These are phyloP conservation scores for Lactarius psammicola DNA, from an alignment of 768 basidiomycete genomes.

Conservation along the genomic window DNA sequence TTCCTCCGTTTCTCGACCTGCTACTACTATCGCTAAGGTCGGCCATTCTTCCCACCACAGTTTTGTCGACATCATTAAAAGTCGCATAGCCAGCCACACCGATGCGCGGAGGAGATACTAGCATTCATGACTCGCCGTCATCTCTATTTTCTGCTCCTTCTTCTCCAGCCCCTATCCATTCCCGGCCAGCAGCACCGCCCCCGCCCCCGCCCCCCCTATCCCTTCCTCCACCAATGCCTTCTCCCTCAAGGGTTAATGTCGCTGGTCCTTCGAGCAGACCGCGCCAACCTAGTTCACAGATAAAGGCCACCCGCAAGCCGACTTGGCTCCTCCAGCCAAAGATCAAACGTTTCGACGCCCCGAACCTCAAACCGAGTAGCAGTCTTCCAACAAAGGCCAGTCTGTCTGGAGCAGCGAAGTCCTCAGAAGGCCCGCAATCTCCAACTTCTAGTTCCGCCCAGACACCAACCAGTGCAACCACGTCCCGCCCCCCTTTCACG, in stretches of 20 bases:
- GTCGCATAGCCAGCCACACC: conserved; percentile 20
- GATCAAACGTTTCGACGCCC: conserved; percentile 36
- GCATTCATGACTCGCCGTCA: conserved; percentile 20
- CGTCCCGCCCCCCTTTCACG: not conserved
- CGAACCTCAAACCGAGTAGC: conserved; percentile 25
- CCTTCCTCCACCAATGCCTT: not conserved
- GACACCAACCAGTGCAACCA: not conserved
- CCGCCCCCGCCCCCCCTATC: not conserved
- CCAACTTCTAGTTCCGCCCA: conserved; percentile 11
- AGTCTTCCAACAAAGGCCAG: conserved; percentile 25
- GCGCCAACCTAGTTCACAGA: not conserved
- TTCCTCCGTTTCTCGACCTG: not conserved
- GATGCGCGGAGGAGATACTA: not conserved
- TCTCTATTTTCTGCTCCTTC: conserved; percentile 32
- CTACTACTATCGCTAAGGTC: not conserved
- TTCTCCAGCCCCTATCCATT: conserved; percentile 23
- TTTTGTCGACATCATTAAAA: not conserved
- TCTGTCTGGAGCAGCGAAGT: conserved; percentile 6
- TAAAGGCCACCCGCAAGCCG: conserved; percentile 19
- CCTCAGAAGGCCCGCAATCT: not conserved
- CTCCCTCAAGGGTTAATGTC: not conserved
- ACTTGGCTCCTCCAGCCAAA: conserved; percentile 31
- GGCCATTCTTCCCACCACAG: not conserved
- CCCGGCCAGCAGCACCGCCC: not conserved
- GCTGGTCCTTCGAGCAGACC: not conserved